Percentiles rank a stretch among this genome's conserved stretches.
Evolutionary conservation across 257 asterid genomes (phyloP).

Genomic region (Penstemon davidsonii): DNA sequence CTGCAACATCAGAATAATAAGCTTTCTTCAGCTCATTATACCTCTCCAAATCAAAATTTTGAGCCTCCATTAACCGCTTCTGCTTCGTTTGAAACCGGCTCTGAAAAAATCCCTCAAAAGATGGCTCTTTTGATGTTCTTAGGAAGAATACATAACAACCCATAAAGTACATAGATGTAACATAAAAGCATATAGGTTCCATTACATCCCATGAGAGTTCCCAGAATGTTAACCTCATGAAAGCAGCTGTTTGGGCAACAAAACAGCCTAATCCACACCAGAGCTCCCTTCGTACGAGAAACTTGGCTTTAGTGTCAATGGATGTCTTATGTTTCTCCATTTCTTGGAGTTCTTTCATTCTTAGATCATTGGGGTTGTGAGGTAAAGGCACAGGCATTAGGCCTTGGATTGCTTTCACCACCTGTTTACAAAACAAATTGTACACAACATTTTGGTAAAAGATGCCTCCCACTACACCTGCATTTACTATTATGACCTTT

Average conservation of each 20-base stretch:
- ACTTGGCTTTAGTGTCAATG: slow-evolving; percentile 61
- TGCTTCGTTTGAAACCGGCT: slow-evolving; percentile 70
- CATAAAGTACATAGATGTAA: slow-evolving; percentile 73
- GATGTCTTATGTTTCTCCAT: slow-evolving; percentile 60
- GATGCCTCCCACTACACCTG: slow-evolving; percentile 38
- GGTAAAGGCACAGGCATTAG: slow-evolving; percentile 49
- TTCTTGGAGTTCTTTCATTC: slow-evolving; percentile 50
- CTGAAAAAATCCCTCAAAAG: slow-evolving; percentile 75
- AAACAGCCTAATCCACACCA: slow-evolving; percentile 72
- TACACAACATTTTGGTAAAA: slow-evolving; percentile 61
- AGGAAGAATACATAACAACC: slow-evolving; percentile 79
- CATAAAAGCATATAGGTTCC: slow-evolving; percentile 94
- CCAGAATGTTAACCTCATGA: slow-evolving; percentile 95
- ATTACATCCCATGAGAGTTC: slow-evolving; percentile 94
- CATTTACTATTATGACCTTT: slow-evolving; percentile 6
- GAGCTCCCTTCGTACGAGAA: slow-evolving; percentile 58
- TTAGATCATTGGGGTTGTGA: slow-evolving; percentile 44
- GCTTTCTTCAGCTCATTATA: slow-evolving; percentile 58
- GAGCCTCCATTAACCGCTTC: slow-evolving; percentile 52
- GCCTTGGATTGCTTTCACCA: slow-evolving; percentile 77
- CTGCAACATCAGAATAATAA: slow-evolving; percentile 30
- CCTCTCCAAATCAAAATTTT: slow-evolving; percentile 55
- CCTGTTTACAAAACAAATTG: slow-evolving; percentile 58
- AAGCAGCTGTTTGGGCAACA: slow-evolving; percentile 70
- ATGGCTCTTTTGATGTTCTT: slow-evolving; percentile 70